Conservation (phyloP, 768 basidiomycete species). For the Lentinula boryana region DNA sequence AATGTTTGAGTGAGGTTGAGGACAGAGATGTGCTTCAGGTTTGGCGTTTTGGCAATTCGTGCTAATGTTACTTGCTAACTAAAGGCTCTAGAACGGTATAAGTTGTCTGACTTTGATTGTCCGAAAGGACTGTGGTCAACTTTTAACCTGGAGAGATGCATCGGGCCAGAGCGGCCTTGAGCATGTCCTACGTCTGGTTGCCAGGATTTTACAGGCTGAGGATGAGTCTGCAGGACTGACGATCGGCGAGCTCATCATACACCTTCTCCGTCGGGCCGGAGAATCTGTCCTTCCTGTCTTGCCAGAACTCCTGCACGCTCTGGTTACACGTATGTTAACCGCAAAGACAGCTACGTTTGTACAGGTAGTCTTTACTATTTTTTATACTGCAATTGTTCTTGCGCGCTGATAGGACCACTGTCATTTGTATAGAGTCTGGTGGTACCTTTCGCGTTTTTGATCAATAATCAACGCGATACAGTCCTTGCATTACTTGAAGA, state of each 20-base stretch:
- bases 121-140: slow-evolving; percentile 80
- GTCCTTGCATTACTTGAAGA: slow-evolving; percentile 75
- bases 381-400: not conserved
- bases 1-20: slow-evolving; percentile 59
- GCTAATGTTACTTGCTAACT: not conserved
- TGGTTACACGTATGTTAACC: slow-evolving; percentile 72
- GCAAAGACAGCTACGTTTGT: slow-evolving; percentile 90
- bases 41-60: slow-evolving; percentile 5
- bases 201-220: slow-evolving; percentile 66
- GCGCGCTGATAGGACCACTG: not conserved
- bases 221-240: slow-evolving; percentile 92
- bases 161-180: slow-evolving; percentile 72
- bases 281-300: slow-evolving; percentile 77
- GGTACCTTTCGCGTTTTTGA: slow-evolving; percentile 90
- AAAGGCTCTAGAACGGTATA: slow-evolving; percentile 67
- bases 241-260: slow-evolving; percentile 93
- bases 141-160: slow-evolving; percentile 68
- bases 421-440: slow-evolving; percentile 60
- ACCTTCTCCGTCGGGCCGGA: slow-evolving; percentile 80
- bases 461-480: slow-evolving; percentile 79
- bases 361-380: slow-evolving; percentile 46
- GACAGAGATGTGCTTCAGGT: slow-evolving; percentile 87
- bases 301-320: slow-evolving; percentile 79
- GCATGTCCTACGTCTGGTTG: slow-evolving; percentile 68
- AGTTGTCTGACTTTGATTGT: slow-evolving; percentile 76